Evolutionary conservation across 495 filamentous ascomycete species (phyloP), one percentile per base, ranked within the genome.

Genomic region (Barbatosphaeria neglecta): DNA sequence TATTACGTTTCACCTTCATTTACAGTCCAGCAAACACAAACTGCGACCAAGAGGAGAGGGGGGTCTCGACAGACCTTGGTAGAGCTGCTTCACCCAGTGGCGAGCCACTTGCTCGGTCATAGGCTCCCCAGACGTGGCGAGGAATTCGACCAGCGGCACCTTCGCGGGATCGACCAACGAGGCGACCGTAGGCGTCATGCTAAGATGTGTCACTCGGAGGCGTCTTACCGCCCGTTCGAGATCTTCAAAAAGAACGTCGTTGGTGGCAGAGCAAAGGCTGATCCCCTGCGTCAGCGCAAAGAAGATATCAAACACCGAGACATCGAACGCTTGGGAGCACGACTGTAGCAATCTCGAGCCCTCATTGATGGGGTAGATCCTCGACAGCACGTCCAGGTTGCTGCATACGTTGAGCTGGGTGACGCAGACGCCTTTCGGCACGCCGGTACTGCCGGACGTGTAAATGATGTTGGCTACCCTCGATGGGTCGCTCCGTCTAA

Each of bases 271-370:
- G 55, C 81, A 89, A 19, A 90, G 66, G 48, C 77, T 80, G 63
- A 86, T 81, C n/a, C 83, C 83, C 27, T 69, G 69, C 19, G 72
- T 71, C 85, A 83, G 89, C 9, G 86, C 62, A 48, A 84, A 87
- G 54, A 90, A 87, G 15, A 87, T 82, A 50, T 89, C 86, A 51
- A 87, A 87, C 1, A 90, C 81, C 1, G 83, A 87, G 16, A 86
- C 80, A 56, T 86, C 81, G 54, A 87, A 90, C 15, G 77, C 78
- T 55, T 84, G 78, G 0, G 81, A 84, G 51, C 79, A 87, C 8
- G 82, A 76, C 54, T 88, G 85, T 3, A 93, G 61, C 19, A 89
- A 60, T 23, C 74, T 71, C 1, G 78, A 69, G 4, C 57, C 56
- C 3, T 55, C 45, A 0, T 53, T 46, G 0, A 64, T 59, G 1